Base-by-base conservation (phyloP, 257 asterid genomes). In the Echium plantagineum region DNA sequence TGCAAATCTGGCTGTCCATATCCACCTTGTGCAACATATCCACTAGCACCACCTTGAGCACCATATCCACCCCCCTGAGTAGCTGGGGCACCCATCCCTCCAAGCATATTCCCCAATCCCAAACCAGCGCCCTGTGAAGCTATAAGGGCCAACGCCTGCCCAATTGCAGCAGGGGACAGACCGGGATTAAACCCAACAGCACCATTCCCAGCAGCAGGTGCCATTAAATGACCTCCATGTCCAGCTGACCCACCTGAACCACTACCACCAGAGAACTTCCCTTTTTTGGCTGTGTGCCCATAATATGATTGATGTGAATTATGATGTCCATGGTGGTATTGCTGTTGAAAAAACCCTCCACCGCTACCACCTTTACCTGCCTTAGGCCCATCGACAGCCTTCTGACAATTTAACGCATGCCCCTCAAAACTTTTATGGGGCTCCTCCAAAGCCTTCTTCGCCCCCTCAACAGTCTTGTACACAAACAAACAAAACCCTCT, bases 401-500 rank as follows among this genome's bases (percentile, higher is more conserved):
- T 83, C 86, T 90, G 98, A 68, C 96, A 87, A 64, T 90, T 90
- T 75, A 90, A 75, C 0, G 76, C 77, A 48, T 82, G 90, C 13
- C 98, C 98, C 64, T 87, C 95, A 21, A 77, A 87, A 72, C 59
- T 80, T 80, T 87, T 87, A 66, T 90, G 91, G 0, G 98, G 98
- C 76, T 90, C 96, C 66, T 90, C 98, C 71, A 90, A 66, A 0
- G 95, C 96, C 72, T 72, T 90, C 66, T 58, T 80, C 15, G 98
- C 86, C 71, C 98, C 66, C 75, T 90, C 96, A 9, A 78, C 35
- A 59, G 60, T 78, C 79, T 74, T 90, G 72, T 85, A 90, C 55
- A 90, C 98, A 66, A 90, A 90, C 83, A 90, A 76, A 66, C 94
- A 88, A 70, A 90, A 90, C 55, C 98, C 98, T 66, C 83, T 80